Evolutionary conservation across 2,329 filamentous ascomycete species (phyloP).

Genomic region (Phoma herbarum): DNA sequence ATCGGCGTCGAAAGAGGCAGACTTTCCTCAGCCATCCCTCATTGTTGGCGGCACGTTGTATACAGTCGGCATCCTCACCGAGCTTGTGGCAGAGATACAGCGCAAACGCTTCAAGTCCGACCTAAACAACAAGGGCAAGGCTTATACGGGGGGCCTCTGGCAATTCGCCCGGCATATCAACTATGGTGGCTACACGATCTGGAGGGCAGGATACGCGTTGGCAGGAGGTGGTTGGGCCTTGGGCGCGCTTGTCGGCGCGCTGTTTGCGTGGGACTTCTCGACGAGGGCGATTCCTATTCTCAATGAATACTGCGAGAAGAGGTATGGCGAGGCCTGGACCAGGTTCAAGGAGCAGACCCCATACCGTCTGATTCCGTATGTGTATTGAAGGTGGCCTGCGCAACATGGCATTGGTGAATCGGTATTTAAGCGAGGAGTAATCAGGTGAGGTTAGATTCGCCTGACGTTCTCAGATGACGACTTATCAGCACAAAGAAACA

Average conservation of each 20-base stretch:
- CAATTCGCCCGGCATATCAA: conserved; percentile 62
- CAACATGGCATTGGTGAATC: neutral
- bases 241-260: conserved; percentile 52
- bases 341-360: conserved; percentile 53
- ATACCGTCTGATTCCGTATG: conserved; percentile 47
- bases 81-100: conserved; percentile 66
- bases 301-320: conserved; percentile 59
- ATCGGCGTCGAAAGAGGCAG: conserved; percentile 54
- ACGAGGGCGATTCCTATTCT: conserved; percentile 57
- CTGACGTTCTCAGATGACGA: neutral
- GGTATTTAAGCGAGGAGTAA: neutral
- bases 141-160: conserved; percentile 61
- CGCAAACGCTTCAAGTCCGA: conserved; percentile 62
- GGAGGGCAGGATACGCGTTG: conserved; percentile 60
- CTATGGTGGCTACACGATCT: conserved; percentile 63
- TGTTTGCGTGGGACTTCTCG: conserved; percentile 59
- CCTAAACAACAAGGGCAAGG: conserved; percentile 61
- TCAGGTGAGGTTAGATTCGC: neutral
- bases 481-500: neutral
- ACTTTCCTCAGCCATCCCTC: conserved; percentile 54
- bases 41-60: conserved; percentile 62
- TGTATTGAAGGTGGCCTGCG: conserved; percentile 33
- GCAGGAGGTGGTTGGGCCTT: conserved; percentile 58
- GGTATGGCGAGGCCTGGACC: conserved; percentile 54
- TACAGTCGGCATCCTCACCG: conserved; percentile 61